Percentiles rank a stretch among this genome's conserved stretches.
These are phyloP conservation scores for Solanum neorickii DNA, from an alignment of 257 asterid genomes.

Conservation along the genomic window DNA sequence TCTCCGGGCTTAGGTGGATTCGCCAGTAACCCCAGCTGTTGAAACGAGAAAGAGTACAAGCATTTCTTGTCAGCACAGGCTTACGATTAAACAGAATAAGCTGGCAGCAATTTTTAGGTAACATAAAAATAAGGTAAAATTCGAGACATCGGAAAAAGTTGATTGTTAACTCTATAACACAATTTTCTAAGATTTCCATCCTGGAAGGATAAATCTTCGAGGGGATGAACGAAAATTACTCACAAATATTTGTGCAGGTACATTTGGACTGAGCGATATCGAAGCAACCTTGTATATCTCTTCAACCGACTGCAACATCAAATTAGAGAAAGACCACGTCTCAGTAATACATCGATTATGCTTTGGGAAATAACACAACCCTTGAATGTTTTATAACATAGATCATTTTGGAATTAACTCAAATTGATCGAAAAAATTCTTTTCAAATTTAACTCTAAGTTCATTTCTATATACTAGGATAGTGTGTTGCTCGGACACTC, in stretches of 20 bases:
- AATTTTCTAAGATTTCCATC: neutral
- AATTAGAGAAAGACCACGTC: neutral
- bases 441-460: neutral
- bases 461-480: neutral
- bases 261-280: constrained; percentile 90
- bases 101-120: neutral
- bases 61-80: neutral
- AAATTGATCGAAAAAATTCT: neutral
- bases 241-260: constrained; percentile 94
- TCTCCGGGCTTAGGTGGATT: constrained; percentile 89
- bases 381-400: neutral
- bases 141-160: neutral
- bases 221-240: constrained; percentile 6
- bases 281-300: constrained; percentile 98
- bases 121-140: neutral
- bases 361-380: neutral
- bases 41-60: neutral
- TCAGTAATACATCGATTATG: neutral
- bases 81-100: neutral
- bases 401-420: neutral
- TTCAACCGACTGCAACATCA: constrained; percentile 62
- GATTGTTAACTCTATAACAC: neutral
- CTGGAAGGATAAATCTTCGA: neutral
- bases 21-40: constrained; percentile 87
- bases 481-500: neutral